Percentiles rank a stretch among this genome's conserved stretches.
Conservation (phyloP, 2,329 filamentous ascomycete genomes). For the Plectosphaerella cucumerina region DNA sequence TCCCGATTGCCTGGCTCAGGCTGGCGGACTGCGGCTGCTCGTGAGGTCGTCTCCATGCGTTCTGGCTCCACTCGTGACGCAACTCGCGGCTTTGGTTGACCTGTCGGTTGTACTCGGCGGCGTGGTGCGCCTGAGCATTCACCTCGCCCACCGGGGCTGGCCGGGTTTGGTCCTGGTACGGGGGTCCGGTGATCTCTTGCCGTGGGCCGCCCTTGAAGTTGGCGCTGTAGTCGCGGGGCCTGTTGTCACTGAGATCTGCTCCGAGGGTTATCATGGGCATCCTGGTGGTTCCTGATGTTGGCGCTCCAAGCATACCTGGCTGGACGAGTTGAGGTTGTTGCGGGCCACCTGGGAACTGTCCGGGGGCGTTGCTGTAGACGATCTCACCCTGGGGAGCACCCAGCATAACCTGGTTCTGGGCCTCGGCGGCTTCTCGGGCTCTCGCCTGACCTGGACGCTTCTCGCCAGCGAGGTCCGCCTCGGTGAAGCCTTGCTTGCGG, state of each 20-base stretch:
- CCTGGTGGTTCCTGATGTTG: slow-evolving; percentile 58
- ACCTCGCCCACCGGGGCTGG: slow-evolving; percentile 74
- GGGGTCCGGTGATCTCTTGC: slow-evolving; percentile 81
- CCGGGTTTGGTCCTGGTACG: slow-evolving; percentile 84
- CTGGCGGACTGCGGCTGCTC: slow-evolving; percentile 60
- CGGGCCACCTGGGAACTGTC: slow-evolving; percentile 61
- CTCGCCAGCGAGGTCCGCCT: slow-evolving; percentile 92
- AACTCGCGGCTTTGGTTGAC: slow-evolving; percentile 76
- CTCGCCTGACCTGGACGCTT: slow-evolving; percentile 92
- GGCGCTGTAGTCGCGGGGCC: slow-evolving; percentile 75
- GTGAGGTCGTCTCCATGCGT: slow-evolving; percentile 78
- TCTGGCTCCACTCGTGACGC: slow-evolving; percentile 74
- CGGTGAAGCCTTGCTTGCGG: slow-evolving; percentile 94
- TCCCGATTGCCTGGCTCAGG: slow-evolving; percentile 41
- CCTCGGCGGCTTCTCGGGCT: slow-evolving; percentile 75
- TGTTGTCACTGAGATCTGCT: slow-evolving; percentile 71
- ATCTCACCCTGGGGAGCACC: slow-evolving; percentile 77
- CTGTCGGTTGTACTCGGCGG: slow-evolving; percentile 85
- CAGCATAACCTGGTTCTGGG: slow-evolving; percentile 58
- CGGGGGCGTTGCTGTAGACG: slow-evolving; percentile 74
- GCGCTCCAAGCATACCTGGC: slow-evolving; percentile 64
- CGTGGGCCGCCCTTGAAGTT: slow-evolving; percentile 67
- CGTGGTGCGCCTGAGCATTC: slow-evolving; percentile 79
- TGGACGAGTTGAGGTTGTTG: slow-evolving; percentile 69
- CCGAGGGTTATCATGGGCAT: slow-evolving; percentile 82